Conservation (phyloP, 2,329 filamentous ascomycete species). For the Cyphellophora attinorum region DNA sequence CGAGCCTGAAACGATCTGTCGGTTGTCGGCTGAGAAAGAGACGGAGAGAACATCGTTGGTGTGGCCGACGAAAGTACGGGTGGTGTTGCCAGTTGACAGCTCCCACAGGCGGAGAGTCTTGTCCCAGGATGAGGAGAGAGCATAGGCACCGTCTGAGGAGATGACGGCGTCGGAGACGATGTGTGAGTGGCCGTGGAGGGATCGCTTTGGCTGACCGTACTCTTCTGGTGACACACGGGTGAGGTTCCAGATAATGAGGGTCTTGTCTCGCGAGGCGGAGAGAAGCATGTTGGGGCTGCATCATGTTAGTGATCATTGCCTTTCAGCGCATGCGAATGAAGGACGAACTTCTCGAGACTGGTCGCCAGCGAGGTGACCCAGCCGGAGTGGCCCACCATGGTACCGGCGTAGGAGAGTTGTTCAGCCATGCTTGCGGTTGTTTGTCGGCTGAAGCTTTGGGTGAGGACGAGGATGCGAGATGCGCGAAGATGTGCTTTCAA, state of each 20-base stretch:
- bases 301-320: background rate
- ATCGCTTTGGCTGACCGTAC: slow-evolving; percentile 99
- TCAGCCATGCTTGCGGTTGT: slow-evolving; percentile 61
- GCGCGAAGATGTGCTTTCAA: too few relatives aligned
- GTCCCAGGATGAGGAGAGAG: slow-evolving; percentile 98
- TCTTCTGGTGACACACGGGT: slow-evolving; percentile 87
- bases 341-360: slow-evolving; percentile 87
- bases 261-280: slow-evolving; percentile 95
- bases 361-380: slow-evolving; percentile 98
- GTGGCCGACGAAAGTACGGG: slow-evolving; percentile 97
- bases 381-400: slow-evolving; percentile 98
- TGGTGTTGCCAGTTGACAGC: slow-evolving; percentile 93
- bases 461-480: too few relatives aligned
- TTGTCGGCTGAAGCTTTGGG: too few relatives aligned
- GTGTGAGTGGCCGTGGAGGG: slow-evolving; percentile 97
- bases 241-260: slow-evolving; percentile 99
- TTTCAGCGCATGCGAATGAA: background rate
- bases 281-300: slow-evolving; percentile 96
- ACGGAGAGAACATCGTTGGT: slow-evolving; percentile 99
- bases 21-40: slow-evolving; percentile 99
- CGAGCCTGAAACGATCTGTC: slow-evolving; percentile 97
- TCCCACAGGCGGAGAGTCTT: slow-evolving; percentile 99
- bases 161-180: slow-evolving; percentile 99
- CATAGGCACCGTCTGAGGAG: slow-evolving; percentile 98
- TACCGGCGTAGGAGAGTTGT: slow-evolving; percentile 92